Conservation (phyloP, 441 rosid species). For the Jatropha multifida region DNA sequence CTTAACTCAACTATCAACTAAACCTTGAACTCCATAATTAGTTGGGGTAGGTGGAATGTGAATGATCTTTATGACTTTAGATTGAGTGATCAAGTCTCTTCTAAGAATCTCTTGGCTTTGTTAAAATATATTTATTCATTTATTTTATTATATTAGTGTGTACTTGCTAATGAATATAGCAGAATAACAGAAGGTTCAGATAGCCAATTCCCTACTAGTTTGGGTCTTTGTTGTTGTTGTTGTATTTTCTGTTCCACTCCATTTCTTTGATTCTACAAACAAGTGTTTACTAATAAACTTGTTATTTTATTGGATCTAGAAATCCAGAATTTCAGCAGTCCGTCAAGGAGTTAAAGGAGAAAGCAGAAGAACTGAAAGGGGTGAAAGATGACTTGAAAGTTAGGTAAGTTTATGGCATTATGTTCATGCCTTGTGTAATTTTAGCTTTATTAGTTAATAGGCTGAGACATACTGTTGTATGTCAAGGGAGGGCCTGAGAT, state of each 20-base stretch:
- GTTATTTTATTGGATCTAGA: constrained; percentile 33
- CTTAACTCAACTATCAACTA: not conserved
- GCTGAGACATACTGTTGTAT: constrained; percentile 56
- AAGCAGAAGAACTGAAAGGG: constrained; percentile 66
- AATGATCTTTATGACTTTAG: not conserved
- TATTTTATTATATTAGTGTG: not conserved
- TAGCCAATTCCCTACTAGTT: no score
- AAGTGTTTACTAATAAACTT: not conserved
- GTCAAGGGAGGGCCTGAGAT: constrained; percentile 70
- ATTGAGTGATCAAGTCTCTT: not conserved
- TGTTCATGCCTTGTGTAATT: constrained; percentile 9
- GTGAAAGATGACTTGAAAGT: constrained; percentile 67
- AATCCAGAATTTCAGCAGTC: constrained; percentile 72
- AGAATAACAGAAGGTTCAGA: no score
- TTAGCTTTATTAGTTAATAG: constrained; percentile 41
- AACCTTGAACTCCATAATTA: not conserved
- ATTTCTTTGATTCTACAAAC: not conserved
- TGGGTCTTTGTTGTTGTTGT: no score
- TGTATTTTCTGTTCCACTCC: not conserved
- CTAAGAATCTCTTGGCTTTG: not conserved
- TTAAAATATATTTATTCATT: not conserved
- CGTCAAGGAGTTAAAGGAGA: constrained; percentile 74
- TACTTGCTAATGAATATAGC: no score
- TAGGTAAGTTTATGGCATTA: constrained; percentile 48
- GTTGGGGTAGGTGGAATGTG: not conserved